Conservation (phyloP, 1,284 basidiomycete genomes). For the Ceratobasidium sp. region DNA sequence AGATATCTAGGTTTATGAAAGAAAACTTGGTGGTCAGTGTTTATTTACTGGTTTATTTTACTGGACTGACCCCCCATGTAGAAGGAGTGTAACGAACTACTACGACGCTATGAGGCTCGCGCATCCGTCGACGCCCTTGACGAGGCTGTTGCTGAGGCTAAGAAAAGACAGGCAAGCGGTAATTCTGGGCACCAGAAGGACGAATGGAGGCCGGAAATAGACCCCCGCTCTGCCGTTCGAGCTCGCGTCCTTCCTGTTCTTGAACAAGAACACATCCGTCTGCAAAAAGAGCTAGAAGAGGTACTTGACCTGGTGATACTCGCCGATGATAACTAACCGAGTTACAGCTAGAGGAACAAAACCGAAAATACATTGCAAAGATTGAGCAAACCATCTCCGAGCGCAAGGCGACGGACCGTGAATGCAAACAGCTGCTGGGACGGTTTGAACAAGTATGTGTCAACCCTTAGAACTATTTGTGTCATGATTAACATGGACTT, state of each 20-base stretch:
- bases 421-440: conserved; percentile 21
- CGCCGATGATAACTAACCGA: background rate
- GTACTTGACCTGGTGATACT: background rate
- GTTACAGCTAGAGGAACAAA: conserved; percentile 30
- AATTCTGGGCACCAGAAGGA: conserved; percentile 38
- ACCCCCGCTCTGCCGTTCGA: conserved; percentile 46
- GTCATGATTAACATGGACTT: background rate
- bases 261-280: conserved; percentile 36
- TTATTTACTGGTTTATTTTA: background rate
- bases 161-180: conserved; percentile 33
- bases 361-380: conserved; percentile 22
- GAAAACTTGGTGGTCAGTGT: conserved; percentile 38
- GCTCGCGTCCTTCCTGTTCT: conserved; percentile 45
- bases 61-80: background rate
- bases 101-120: conserved; percentile 46
- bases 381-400: conserved; percentile 29
- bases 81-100: conserved; percentile 44
- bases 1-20: conserved; percentile 44
- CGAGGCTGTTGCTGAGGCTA: conserved; percentile 45
- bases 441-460: conserved; percentile 26
- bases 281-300: conserved; percentile 45
- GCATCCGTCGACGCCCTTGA: conserved; percentile 46
- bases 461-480: background rate
- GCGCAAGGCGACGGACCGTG: conserved; percentile 35
- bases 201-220: conserved; percentile 45